A percentile compares a stretch with the other conserved stretches of the same genome.
phyloP scores from a whole-genome alignment of 768 basidiomycete species.

The Rhodotorula sphaerocarpa region DNA sequence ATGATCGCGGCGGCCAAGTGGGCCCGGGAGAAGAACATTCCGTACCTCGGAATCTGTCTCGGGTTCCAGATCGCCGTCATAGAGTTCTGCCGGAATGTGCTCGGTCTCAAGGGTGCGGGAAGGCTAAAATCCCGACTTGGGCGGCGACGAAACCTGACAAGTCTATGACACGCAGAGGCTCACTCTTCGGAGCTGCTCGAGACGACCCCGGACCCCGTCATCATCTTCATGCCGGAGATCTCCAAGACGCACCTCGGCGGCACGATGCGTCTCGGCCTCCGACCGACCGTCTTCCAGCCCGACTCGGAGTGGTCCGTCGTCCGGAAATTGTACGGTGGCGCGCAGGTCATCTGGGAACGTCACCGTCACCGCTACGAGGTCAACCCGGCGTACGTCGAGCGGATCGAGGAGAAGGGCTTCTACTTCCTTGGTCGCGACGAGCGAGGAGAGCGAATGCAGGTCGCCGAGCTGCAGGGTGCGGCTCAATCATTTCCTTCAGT shows the following conservation, averaged over 20 bases:
- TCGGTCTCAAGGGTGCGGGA: slow-evolving; percentile 56
- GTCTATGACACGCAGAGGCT: slow-evolving; percentile 52
- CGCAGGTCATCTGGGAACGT: slow-evolving; percentile 80
- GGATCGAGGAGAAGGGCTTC: slow-evolving; percentile 64
- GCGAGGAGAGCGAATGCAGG: slow-evolving; percentile 93
- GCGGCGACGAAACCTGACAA: not conserved
- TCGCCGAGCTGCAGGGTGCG: slow-evolving; percentile 74
- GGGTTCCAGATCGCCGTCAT: slow-evolving; percentile 96
- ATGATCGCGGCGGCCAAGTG: slow-evolving; percentile 98
- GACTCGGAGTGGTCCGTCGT: slow-evolving; percentile 66
- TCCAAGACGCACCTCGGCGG: slow-evolving; percentile 97
- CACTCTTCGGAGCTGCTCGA: slow-evolving; percentile 73
- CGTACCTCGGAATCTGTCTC: slow-evolving; percentile 92
- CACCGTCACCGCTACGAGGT: slow-evolving; percentile 96
- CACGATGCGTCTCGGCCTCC: slow-evolving; percentile 97
- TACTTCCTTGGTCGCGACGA: slow-evolving; percentile 82
- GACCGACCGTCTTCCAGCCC: slow-evolving; percentile 82
- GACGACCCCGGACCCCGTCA: slow-evolving; percentile 50
- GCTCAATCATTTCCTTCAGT: slow-evolving; percentile 26
- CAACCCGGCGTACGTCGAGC: slow-evolving; percentile 74
- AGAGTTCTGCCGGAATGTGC: slow-evolving; percentile 83
- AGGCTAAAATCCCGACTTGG: slow-evolving; percentile 28
- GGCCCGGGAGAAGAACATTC: slow-evolving; percentile 86
- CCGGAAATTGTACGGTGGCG: slow-evolving; percentile 73
- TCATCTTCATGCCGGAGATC: slow-evolving; percentile 99